phyloP scores from a whole-genome alignment of 345 rosid genomes.

The Rhizophora mangle region DNA sequence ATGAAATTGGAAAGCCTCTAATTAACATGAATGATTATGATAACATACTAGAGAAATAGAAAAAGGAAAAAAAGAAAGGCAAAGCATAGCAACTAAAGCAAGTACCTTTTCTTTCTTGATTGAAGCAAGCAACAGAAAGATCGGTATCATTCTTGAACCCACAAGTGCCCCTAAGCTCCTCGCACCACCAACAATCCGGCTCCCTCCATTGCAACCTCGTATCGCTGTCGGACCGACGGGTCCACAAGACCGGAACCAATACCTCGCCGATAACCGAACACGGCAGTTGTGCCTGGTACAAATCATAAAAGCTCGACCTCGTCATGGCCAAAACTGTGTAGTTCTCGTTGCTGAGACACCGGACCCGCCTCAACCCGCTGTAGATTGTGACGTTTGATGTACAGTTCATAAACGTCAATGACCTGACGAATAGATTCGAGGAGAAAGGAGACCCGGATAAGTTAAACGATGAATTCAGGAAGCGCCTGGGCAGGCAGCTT shows the following conservation, averaged over 20 bases:
- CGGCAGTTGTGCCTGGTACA: not conserved
- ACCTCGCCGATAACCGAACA: slow-evolving; percentile 22
- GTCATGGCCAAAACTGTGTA: slow-evolving; percentile 25
- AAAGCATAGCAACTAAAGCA: slow-evolving; percentile 9
- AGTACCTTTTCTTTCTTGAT: slow-evolving; percentile 8
- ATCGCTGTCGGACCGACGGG: not conserved
- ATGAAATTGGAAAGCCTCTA: too few species aligned
- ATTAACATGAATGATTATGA: too few species aligned
- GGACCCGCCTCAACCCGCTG: not conserved
- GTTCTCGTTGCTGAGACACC: slow-evolving; percentile 39
- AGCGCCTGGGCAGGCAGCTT: slow-evolving; percentile 35
- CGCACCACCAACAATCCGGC: slow-evolving; percentile 44
- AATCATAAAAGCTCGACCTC: not conserved
- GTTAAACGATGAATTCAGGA: slow-evolving; percentile 18
- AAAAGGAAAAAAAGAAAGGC: not conserved
- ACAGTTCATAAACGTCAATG: slow-evolving; percentile 41
- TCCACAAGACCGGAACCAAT: slow-evolving; percentile 25
- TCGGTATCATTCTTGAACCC: slow-evolving; percentile 13
- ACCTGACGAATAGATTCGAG: fast-evolving
- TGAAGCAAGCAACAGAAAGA: slow-evolving; percentile 27
- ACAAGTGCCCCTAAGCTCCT: slow-evolving; percentile 34
- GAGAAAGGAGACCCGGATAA: slow-evolving; percentile 34
- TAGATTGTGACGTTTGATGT: not conserved
- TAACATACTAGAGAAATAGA: too few species aligned
- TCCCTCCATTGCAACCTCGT: slow-evolving; percentile 30